These are phyloP conservation scores for Metschnikowia drakensbergensis DNA, from an alignment of 805 yeast species.

Conservation along the genomic window DNA sequence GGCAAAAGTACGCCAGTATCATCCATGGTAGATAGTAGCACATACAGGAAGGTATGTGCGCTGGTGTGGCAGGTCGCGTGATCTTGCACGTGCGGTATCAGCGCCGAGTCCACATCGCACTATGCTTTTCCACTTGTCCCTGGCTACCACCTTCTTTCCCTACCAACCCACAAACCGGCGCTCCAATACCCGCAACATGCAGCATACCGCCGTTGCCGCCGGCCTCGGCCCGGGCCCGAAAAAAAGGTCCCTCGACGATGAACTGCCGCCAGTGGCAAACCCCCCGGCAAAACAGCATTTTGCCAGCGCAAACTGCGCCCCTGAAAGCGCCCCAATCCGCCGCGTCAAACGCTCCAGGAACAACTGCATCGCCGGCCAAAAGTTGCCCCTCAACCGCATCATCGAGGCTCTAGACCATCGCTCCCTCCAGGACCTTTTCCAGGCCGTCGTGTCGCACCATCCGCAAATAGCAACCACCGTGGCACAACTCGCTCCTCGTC, in stretches of 20 bases:
- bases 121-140: neutral
- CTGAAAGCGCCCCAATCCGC: neutral
- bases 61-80: neutral
- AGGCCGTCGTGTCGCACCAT: slow-evolving; percentile 50
- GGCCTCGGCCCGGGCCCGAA: neutral
- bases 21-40: no score
- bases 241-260: slow-evolving; percentile 2
- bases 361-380: slow-evolving; percentile 51
- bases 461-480: slow-evolving; percentile 60
- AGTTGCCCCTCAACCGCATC: slow-evolving; percentile 58
- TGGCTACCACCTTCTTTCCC: neutral
- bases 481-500: slow-evolving; percentile 50
- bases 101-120: neutral
- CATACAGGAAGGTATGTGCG: no score
- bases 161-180: neutral
- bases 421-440: slow-evolving; percentile 50
- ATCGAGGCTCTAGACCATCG: slow-evolving; percentile 64
- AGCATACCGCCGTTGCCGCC: slow-evolving; percentile 2
- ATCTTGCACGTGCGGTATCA: neutral
- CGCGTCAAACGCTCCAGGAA: slow-evolving; percentile 33
- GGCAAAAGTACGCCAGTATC: no score
- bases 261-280: slow-evolving; percentile 1
- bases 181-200: neutral
- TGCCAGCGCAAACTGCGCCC: neutral
- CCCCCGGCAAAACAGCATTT: neutral